A percentile compares a stretch with the other conserved stretches of the same genome.
Evolutionary conservation across 176 grass and related monocot genomes (phyloP).

Genomic region (Thalia dealbata): DNA sequence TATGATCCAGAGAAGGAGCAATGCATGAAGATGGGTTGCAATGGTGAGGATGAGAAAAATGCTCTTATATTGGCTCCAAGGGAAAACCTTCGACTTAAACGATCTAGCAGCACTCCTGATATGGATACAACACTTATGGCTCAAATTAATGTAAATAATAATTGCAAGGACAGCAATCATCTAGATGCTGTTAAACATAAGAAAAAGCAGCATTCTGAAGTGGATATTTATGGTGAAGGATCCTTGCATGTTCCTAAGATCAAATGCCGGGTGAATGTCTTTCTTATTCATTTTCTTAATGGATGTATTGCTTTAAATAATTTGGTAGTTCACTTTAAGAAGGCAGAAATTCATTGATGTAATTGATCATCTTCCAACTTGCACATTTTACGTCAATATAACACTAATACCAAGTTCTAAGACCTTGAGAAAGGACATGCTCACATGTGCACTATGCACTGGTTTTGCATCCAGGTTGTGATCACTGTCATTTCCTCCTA

Average conservation of each 20-base stretch:
- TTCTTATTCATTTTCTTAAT: slow-evolving; percentile 23
- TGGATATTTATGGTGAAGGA: slow-evolving; percentile 40
- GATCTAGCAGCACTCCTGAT: slow-evolving; percentile 83
- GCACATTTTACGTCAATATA: background rate
- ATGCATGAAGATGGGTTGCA: slow-evolving; percentile 24
- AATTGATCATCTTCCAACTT: background rate
- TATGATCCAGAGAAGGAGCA: slow-evolving; percentile 30
- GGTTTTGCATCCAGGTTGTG: background rate
- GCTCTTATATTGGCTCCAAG: slow-evolving; percentile 21
- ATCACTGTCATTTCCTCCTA: background rate
- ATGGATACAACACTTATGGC: slow-evolving; percentile 44
- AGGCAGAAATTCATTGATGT: background rate
- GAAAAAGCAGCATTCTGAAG: slow-evolving; percentile 27
- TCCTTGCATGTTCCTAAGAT: slow-evolving; percentile 62
- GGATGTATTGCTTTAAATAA: slow-evolving; percentile 9
- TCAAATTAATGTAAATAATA: slow-evolving; percentile 37
- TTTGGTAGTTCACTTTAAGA: slow-evolving; percentile 10
- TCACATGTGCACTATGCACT: background rate
- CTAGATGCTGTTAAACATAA: slow-evolving; percentile 38
- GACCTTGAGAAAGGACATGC: background rate
- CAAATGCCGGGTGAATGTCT: slow-evolving; percentile 78
- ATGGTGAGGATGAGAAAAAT: slow-evolving; percentile 33
- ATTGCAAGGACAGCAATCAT: slow-evolving; percentile 19
- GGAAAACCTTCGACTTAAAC: slow-evolving; percentile 54
- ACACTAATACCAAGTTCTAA: background rate